Evolutionary conservation across 192 early-diverging fungal genomes (phyloP).

Genomic region (Backusella tarrabulga): DNA sequence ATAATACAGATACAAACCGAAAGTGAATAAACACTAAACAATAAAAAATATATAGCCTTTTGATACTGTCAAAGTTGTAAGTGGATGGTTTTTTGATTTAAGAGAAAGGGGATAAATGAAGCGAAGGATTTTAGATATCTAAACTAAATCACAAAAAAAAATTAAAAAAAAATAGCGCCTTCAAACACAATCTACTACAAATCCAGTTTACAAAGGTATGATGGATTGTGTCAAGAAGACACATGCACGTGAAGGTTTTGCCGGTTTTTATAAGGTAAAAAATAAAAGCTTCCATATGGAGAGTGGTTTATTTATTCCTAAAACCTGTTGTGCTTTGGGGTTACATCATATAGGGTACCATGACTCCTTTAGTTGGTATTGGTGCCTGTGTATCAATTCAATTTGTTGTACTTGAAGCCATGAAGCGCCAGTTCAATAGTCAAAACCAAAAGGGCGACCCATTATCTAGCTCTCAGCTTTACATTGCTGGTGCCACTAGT

Average conservation of each 20-base stretch:
- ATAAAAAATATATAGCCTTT: conserved; percentile 51
- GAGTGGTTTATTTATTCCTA: not conserved
- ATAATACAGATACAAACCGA: not conserved
- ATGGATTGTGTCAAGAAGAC: conserved; percentile 89
- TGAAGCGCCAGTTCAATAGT: conserved; percentile 76
- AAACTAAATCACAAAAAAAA: not conserved
- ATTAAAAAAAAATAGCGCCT: conserved; percentile 58
- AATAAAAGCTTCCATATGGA: conserved; percentile 1
- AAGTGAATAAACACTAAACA: not conserved
- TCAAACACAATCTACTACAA: conserved; percentile 82
- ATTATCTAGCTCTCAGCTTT: conserved; percentile 78
- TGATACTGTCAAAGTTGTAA: conserved; percentile 80
- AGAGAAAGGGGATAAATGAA: not conserved
- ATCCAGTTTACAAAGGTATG: conserved; percentile 70
- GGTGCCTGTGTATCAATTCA: conserved; percentile 97
- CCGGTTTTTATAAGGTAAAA: conserved; percentile 81
- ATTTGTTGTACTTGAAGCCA: conserved; percentile 83
- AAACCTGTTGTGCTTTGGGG: not conserved
- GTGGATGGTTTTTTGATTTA: conserved; percentile 7
- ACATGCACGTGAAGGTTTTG: conserved; percentile 71
- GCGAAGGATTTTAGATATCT: not conserved
- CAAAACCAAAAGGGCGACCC: conserved; percentile 47
- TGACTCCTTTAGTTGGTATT: conserved; percentile 90
- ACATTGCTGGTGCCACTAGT: conserved; percentile 78
- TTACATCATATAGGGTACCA: conserved; percentile 61